Percentiles rank a stretch among this genome's conserved stretches.
These are phyloP conservation scores for Silene uniflora DNA, from an alignment of 148 eudicot species.

Conservation along the genomic window DNA sequence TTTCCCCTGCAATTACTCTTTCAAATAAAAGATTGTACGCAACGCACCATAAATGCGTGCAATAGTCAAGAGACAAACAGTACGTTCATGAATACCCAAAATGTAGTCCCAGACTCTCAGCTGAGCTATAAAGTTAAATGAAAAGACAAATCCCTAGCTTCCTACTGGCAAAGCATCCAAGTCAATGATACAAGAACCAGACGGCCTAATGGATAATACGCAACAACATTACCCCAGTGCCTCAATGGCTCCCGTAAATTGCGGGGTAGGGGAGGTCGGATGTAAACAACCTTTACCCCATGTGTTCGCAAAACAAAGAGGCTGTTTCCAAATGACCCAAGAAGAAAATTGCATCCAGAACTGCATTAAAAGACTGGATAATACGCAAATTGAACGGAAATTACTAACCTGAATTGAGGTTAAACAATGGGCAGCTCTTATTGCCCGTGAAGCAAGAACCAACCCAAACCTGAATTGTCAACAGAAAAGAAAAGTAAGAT, in stretches of 20 bases:
- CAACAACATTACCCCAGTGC: too few species aligned
- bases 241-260: too few species aligned
- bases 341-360: too few species aligned
- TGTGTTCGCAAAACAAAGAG: too few species aligned
- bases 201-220: neutral
- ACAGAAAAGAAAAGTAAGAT: neutral
- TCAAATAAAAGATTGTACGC: neutral
- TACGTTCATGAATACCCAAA: neutral
- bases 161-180: neutral
- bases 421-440: constrained; percentile 99
- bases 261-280: too few species aligned
- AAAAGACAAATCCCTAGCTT: neutral
- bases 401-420: constrained; percentile 92
- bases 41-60: neutral
- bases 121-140: neutral
- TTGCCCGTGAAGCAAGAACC: constrained; percentile 89
- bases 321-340: too few species aligned
- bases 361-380: neutral
- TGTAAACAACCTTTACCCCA: too few species aligned
- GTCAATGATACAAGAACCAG: neutral
- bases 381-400: neutral
- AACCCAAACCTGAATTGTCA: constrained; percentile 59
- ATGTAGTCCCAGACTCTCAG: neutral
- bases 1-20: neutral
- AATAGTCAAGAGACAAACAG: neutral